Conservation (phyloP, 768 basidiomycete species). For the Podaxis sp. region DNA sequence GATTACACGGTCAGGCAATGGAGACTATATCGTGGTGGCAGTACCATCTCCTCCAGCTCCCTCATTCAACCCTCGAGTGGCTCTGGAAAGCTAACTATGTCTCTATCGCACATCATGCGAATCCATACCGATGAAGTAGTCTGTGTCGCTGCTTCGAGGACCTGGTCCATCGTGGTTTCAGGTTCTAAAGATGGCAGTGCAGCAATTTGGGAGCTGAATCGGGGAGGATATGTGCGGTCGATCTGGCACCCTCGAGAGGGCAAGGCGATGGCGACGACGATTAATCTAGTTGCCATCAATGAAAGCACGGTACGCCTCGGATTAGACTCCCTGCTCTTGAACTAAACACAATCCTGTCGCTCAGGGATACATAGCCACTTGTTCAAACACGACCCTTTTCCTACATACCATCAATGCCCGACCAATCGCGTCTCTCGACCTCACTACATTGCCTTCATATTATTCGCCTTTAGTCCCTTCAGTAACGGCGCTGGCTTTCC, state of each 20-base stretch:
- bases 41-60: slow-evolving; percentile 16
- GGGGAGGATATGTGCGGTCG: slow-evolving; percentile 75
- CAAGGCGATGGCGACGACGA: slow-evolving; percentile 37
- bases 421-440: slow-evolving; percentile 69
- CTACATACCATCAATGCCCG: slow-evolving; percentile 88
- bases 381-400: slow-evolving; percentile 68
- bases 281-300: slow-evolving; percentile 76
- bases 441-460: slow-evolving; percentile 41
- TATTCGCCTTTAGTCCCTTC: slow-evolving; percentile 46
- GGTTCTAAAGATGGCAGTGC: slow-evolving; percentile 87
- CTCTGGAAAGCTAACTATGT: slow-evolving; percentile 23
- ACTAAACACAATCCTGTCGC: neutral
- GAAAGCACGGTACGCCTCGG: slow-evolving; percentile 72
- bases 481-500: slow-evolving; percentile 81
- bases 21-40: slow-evolving; percentile 51
- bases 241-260: slow-evolving; percentile 62
- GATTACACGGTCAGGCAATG: slow-evolving; percentile 86
- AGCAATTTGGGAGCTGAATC: slow-evolving; percentile 88
- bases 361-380: slow-evolving; percentile 87
- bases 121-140: slow-evolving; percentile 71
- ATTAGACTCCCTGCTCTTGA: neutral
- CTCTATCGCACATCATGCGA: slow-evolving; percentile 74
- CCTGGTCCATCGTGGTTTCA: slow-evolving; percentile 84
- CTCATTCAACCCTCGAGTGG: slow-evolving; percentile 7
- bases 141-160: slow-evolving; percentile 69